These are phyloP conservation scores for Medakamo hakoo DNA, from an alignment of 139 green algal genomes.

Conservation along the genomic window DNA sequence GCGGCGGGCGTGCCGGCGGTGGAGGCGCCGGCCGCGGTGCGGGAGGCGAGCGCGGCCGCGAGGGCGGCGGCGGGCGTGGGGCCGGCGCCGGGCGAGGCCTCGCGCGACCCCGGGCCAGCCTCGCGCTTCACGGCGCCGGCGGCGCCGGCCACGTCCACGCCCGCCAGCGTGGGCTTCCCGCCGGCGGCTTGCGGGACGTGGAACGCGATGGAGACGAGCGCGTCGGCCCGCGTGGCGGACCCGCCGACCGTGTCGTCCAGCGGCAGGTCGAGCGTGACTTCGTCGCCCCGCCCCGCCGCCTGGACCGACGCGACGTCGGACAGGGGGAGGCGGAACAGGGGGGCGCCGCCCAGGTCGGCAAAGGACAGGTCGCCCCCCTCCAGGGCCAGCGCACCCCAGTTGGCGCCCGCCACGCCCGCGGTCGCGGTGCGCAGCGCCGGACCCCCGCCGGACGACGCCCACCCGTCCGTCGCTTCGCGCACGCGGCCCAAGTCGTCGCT, in stretches of 20 bases:
- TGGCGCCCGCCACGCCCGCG: conserved; percentile 35
- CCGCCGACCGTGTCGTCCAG: conserved; percentile 59
- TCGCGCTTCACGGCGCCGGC: conserved; percentile 12
- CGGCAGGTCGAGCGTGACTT: conserved; percentile 85
- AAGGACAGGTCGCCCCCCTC: conserved; percentile 58
- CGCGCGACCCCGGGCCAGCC: conserved; percentile 2
- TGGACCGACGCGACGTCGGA: conserved; percentile 44
- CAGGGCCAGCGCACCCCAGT: conserved; percentile 52
- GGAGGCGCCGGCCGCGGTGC: conserved; percentile 37
- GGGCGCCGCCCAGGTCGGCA: conserved; percentile 37
- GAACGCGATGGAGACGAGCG: conserved; percentile 76
- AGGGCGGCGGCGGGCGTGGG: conserved; percentile 6
- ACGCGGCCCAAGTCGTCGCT: no score
- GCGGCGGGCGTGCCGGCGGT: conserved; percentile 41
- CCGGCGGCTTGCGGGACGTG: conserved; percentile 25
- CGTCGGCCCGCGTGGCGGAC: conserved; percentile 43
- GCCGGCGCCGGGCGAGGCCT: conserved; percentile 14
- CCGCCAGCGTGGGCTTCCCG: conserved; percentile 11
- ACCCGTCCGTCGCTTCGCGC: no score
- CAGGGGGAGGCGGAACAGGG: conserved; percentile 68
- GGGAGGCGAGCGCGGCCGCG: background rate
- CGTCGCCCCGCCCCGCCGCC: conserved; percentile 49
- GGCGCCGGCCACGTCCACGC: conserved; percentile 12
- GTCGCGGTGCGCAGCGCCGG: conserved; percentile 14
- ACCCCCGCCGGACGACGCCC: background rate